Conservation (phyloP, 192 early-diverging fungal genomes). For the Cladochytrium replicatum region DNA sequence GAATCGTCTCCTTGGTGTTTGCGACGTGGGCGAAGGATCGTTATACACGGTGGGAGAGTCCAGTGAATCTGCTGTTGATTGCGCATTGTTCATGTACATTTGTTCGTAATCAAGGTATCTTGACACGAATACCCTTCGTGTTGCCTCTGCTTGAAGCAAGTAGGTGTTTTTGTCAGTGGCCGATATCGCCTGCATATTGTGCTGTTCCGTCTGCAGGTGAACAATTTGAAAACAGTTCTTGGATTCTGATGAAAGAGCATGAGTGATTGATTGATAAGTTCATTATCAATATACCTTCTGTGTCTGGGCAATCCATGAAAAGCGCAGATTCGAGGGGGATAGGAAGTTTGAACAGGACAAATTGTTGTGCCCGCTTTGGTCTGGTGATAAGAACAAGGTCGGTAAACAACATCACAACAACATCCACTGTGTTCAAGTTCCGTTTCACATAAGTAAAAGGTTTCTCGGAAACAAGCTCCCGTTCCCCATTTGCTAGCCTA, state of each 20-base stretch:
- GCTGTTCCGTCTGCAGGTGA: constrained; percentile 36
- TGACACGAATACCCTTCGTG: constrained; percentile 22
- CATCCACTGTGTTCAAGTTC: constrained; percentile 30
- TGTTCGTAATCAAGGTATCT: constrained; percentile 18
- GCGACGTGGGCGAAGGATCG: too few species aligned
- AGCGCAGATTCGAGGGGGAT: constrained; percentile 38
- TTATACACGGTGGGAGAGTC: too few species aligned
- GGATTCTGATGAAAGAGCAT: constrained; percentile 7
- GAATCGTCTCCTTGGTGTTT: too few species aligned
- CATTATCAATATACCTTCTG: constrained; percentile 15
- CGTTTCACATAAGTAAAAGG: constrained; percentile 28
- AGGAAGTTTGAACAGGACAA: constrained; percentile 33
- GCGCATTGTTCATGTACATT: neutral
- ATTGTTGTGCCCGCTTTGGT: constrained; percentile 30
- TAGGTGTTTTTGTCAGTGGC: constrained; percentile 40
- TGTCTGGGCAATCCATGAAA: constrained; percentile 35
- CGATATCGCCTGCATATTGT: constrained; percentile 25
- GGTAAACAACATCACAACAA: constrained; percentile 37
- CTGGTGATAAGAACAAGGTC: constrained; percentile 34
- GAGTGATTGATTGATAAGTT: constrained; percentile 13
- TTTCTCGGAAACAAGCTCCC: constrained; percentile 42
- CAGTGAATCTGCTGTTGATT: too few species aligned
- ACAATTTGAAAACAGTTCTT: constrained; percentile 38
- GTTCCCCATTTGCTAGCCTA: constrained; percentile 28
- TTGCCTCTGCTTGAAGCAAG: constrained; percentile 33